Percentiles rank a stretch among this genome's conserved stretches.
Conservation (phyloP, 2,329 filamentous ascomycete species). For the Trichoderma sp. region DNA sequence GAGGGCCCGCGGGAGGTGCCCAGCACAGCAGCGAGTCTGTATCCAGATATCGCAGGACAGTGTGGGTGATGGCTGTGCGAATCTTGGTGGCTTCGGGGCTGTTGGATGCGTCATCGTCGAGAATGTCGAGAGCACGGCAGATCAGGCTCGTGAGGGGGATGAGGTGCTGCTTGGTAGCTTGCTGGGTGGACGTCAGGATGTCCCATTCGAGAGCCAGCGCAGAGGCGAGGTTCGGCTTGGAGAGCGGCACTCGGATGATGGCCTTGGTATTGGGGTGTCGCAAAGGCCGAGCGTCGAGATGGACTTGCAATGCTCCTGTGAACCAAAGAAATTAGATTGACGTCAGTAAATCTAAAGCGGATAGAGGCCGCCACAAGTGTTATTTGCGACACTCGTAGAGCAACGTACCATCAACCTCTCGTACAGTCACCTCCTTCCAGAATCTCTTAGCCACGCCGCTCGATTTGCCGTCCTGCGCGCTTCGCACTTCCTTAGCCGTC, state of each 20-base stretch:
- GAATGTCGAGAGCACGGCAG: slow-evolving; percentile 80
- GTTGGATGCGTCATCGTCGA: slow-evolving; percentile 55
- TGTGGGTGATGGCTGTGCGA: slow-evolving; percentile 61
- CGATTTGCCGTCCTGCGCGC: slow-evolving; percentile 34
- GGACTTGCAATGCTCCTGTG: slow-evolving; percentile 54
- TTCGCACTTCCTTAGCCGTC: slow-evolving; percentile 48
- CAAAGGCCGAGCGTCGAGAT: slow-evolving; percentile 76
- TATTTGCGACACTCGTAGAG: neutral
- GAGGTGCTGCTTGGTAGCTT: slow-evolving; percentile 80
- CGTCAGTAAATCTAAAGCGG: too few relatives aligned
- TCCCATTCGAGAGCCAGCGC: slow-evolving; percentile 95
- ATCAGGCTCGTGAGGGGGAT: slow-evolving; percentile 86
- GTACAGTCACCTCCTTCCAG: slow-evolving; percentile 80
- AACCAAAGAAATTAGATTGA: neutral
- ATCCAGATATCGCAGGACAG: slow-evolving; percentile 79
- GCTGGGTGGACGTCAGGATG: slow-evolving; percentile 72
- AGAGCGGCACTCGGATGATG: slow-evolving; percentile 67
- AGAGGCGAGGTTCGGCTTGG: slow-evolving; percentile 77
- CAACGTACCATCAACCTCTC: slow-evolving; percentile 59
- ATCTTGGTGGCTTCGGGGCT: slow-evolving; percentile 46
- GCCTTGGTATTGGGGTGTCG: slow-evolving; percentile 71
- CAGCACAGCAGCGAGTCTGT: slow-evolving; percentile 94
- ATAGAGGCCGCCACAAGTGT: neutral
- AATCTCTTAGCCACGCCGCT: slow-evolving; percentile 67
- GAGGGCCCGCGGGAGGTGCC: slow-evolving; percentile 57